phyloP scores from a whole-genome alignment of 2,329 filamentous ascomycete genomes.

The Zopfia rhizophila region DNA sequence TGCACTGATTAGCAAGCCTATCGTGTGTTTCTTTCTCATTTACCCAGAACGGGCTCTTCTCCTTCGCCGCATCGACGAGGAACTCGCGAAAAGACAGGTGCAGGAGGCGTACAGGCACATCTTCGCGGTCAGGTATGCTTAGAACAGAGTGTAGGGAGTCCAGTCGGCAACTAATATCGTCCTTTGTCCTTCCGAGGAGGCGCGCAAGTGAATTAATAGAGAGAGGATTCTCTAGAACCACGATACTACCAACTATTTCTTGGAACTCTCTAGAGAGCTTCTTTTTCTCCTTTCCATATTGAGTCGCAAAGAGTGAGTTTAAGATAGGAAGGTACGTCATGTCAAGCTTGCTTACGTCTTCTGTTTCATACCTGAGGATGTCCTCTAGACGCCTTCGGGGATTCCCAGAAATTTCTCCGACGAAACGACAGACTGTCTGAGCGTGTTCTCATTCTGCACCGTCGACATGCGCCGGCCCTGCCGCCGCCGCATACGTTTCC shows the following conservation, averaged over 20 bases:
- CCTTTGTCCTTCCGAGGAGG: slow-evolving; percentile 12
- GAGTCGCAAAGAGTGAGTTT: slow-evolving; percentile 3
- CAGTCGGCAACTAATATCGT: slow-evolving; percentile 14
- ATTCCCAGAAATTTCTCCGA: slow-evolving; percentile 7
- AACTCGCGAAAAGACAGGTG: slow-evolving; percentile 32
- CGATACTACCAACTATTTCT: slow-evolving; percentile 19
- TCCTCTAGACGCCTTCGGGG: slow-evolving; percentile 13
- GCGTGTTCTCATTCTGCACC: too few species aligned
- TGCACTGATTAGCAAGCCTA: slow-evolving; percentile 40
- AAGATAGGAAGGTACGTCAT: slow-evolving; percentile 23
- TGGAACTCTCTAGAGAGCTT: slow-evolving; percentile 5
- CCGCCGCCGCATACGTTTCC: too few species aligned
- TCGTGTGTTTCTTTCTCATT: slow-evolving; percentile 45
- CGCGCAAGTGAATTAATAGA: slow-evolving; percentile 14
- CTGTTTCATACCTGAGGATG: background rate
- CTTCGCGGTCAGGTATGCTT: slow-evolving; percentile 11
- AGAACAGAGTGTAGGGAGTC: slow-evolving; percentile 27
- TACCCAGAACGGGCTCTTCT: slow-evolving; percentile 45
- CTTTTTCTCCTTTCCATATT: slow-evolving; percentile 3
- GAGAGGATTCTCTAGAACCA: slow-evolving; percentile 19
- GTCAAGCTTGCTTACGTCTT: slow-evolving; percentile 9
- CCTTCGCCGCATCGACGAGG: slow-evolving; percentile 19
- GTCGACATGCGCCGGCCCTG: too few species aligned
- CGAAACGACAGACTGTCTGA: slow-evolving; percentile 23
- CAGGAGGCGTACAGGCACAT: slow-evolving; percentile 21